Evolutionary conservation across 495 filamentous ascomycete species (phyloP), one percentile per base, ranked within the genome.

Genomic region (Neurospora pannonica): DNA sequence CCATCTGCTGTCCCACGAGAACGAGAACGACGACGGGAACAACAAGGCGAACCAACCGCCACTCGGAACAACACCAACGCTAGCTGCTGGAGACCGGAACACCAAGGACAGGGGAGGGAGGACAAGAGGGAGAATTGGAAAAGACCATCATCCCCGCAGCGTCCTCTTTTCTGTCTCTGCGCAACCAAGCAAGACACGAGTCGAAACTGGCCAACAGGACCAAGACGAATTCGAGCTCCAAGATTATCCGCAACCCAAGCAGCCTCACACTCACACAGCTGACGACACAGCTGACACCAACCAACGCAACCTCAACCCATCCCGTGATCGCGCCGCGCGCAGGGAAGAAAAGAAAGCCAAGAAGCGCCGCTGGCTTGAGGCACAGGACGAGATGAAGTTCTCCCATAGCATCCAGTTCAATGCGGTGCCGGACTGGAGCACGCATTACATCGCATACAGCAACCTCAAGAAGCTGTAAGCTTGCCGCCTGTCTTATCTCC

Each of bases 351-450:
- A 83, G 79, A 81, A 82, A n/a, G 82, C 81, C 70, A 82, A 82
- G 76, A 88, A 89, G 83, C 84, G 83, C 76, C 78, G 82, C 70
- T 85, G 87, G 85, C 87, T 91, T 60, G 87, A 88, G 74, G 82
- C 89, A 80, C 88, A 85, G 71, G 89, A 90, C 91, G 94, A 94
- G 76, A 99, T 99, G 96, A 98, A 98, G 89, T 99, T 99, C 87
- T 98, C 96, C 70, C 96, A 98, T 81, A 98, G 97, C 84, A 90
- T 99, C 76, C 96, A 99, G 85, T 99, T 99, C 84, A 99, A 99
- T 84, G 94, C 96, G 73, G 97, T 99, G 73, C 96, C 97, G 28
- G 96, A 99, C 81, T 99, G 96, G 96, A 98, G 94, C 85, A 92
- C 90, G 75, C 89, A 97, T 82, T 99, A 99, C 82, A 96, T 99